Base-by-base conservation (phyloP, 495 filamentous ascomycete species). In the Penicillium soppii region DNA sequence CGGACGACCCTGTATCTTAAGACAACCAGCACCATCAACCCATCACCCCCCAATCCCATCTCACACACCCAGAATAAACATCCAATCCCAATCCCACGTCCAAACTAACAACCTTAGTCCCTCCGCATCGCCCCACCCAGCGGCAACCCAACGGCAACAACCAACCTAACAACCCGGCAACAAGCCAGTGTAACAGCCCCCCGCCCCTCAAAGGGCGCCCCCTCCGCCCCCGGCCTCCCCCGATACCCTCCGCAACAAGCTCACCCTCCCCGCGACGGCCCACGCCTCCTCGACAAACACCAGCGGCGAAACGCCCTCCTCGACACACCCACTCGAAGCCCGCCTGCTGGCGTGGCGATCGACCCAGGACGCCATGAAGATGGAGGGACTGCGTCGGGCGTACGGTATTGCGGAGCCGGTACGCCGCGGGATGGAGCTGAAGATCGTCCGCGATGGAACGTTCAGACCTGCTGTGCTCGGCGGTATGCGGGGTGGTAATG, bases 381-480 rank as follows among this genome's bases (percentile, higher is more conserved):
- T 95, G 90, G 84, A 91, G 72, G 70, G 78, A 26, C 80, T 96
- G 65, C 82, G 91, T 38, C 88, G 90, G 47, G 82, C 86, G 26
- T 97, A 87, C 68, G 92, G 92, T 37, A 90, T 96, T 50, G 89
- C 86, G n/a, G 92, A 96, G 81, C 92, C 92, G 8, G 82, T 97
- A 54, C 82, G 89, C 13, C 83, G 92, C n/a, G 88, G 86, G 29
- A 98, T 98, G 92, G 92, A 98, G 77, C 73, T 95, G 61, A 88
- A 88, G 80, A 91, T 95, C 62, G 80, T 82, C 1, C 78, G 82
- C 43, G 80, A 75, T 61, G 78, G 80, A 17, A 78, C 76, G 44
- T 82, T 82, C 72, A 56, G 70, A 47, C 78, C 77, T 26, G 65
- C 62, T 43, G 61, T 67, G 35, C 56, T 81, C 57, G 76, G 78